phyloP scores from a whole-genome alignment of 805 yeast genomes.

The Metschnikowia cerradonensis region DNA sequence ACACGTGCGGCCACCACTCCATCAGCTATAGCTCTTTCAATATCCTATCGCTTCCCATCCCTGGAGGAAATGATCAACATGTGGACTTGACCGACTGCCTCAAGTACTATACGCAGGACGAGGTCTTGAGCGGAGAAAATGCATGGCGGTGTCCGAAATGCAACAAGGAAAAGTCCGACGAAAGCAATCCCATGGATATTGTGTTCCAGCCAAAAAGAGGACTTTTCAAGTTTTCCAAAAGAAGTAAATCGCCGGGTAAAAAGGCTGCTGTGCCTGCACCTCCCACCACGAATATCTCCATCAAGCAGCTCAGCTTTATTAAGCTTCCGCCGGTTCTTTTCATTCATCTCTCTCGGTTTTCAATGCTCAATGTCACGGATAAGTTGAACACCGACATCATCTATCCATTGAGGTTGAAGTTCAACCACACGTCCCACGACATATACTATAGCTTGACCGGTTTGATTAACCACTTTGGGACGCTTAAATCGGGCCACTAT shows the following conservation, averaged over 20 bases:
- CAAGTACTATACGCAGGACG: constrained; percentile 57
- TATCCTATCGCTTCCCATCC: constrained; percentile 60
- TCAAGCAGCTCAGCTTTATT: constrained; percentile 28
- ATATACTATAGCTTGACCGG: constrained; percentile 54
- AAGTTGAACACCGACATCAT: constrained; percentile 47
- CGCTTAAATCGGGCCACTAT: constrained; percentile 70
- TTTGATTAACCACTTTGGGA: constrained; percentile 68
- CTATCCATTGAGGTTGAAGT: constrained; percentile 53
- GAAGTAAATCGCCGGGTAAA: constrained; percentile 35
- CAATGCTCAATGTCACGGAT: constrained; percentile 49
- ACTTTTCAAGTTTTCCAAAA: constrained; percentile 29
- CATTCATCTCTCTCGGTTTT: constrained; percentile 41
- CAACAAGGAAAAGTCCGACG: constrained; percentile 22
- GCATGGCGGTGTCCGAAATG: constrained; percentile 86
- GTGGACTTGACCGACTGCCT: constrained; percentile 61
- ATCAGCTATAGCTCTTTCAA: constrained; percentile 60
- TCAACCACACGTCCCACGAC: constrained; percentile 29
- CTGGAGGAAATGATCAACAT: constrained; percentile 21
- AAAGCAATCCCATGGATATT: constrained; percentile 17
- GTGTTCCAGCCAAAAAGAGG: constrained; percentile 37
- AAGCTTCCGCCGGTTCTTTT: constrained; percentile 37
- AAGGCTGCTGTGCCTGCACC: constrained; percentile 10
- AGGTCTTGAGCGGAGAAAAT: constrained; percentile 65
- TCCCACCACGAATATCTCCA: constrained; percentile 10
- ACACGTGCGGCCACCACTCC: constrained; percentile 59